A percentile compares a stretch with the other conserved stretches of the same genome.
Conservation (phyloP, 129 eudicot genomes). For the Oenanthe sinensis region DNA sequence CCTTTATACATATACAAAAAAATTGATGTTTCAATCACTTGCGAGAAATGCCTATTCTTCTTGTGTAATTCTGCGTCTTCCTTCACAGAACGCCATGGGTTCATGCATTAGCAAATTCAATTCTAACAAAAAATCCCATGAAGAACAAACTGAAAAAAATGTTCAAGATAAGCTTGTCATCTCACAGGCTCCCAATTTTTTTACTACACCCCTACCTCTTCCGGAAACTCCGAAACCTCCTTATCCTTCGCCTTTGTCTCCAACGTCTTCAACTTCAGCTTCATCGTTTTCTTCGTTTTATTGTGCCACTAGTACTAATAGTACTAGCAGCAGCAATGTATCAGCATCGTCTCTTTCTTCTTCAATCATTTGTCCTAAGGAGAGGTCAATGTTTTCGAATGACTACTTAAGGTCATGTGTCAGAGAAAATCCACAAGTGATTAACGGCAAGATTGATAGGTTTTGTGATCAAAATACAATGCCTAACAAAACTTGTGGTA, state of each 20-base stretch:
- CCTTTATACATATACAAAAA: constrained; percentile 15
- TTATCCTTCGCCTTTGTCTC: constrained; percentile 31
- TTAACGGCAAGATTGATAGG: constrained; percentile 9
- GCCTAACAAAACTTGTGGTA: neutral
- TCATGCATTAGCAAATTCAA: constrained; percentile 77
- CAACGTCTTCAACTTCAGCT: constrained; percentile 9
- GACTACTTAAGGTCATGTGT: constrained; percentile 49
- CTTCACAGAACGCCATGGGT: constrained; percentile 33
- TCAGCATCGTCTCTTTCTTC: constrained; percentile 32
- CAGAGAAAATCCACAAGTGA: constrained; percentile 44
- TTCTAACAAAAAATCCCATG: constrained; percentile 23
- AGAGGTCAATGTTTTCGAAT: constrained; percentile 38
- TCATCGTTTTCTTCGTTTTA: constrained; percentile 34
- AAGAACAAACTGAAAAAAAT: constrained; percentile 1
- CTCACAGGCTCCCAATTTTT: constrained; percentile 35
- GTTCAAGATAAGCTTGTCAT: constrained; percentile 68
- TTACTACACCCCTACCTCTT: neutral
- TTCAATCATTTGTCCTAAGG: constrained; percentile 25
- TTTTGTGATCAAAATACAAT: neutral
- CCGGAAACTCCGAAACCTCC: constrained; percentile 2
- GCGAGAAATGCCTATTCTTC: no score
- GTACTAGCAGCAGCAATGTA: neutral
- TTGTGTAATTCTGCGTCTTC: neutral
- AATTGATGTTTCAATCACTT: neutral
- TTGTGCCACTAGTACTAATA: constrained; percentile 11